phyloP scores from a whole-genome alignment of 2,329 filamentous ascomycete genomes.

The Botrytis byssoidea region DNA sequence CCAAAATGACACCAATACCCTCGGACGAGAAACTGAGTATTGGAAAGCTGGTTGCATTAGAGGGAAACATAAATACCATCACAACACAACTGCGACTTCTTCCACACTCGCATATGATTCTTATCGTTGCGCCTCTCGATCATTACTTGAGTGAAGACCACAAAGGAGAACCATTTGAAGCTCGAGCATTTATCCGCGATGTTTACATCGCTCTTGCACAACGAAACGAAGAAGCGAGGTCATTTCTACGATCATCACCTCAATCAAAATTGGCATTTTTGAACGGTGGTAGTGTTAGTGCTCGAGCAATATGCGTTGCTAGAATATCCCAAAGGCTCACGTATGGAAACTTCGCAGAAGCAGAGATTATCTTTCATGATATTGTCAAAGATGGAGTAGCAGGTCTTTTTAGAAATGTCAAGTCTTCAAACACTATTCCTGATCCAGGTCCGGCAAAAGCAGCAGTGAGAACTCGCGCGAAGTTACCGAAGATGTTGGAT shows the following conservation, averaged over 20 bases:
- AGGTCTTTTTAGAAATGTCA: slow-evolving; percentile 36
- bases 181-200: slow-evolving; percentile 46
- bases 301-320: slow-evolving; percentile 53
- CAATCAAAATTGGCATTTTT: slow-evolving; percentile 55
- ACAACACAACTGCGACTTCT: slow-evolving; percentile 60
- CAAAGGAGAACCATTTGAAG: slow-evolving; percentile 42
- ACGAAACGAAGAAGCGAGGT: slow-evolving; percentile 49
- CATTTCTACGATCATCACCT: slow-evolving; percentile 51
- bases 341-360: slow-evolving; percentile 48
- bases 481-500: not conserved
- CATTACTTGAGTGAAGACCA: slow-evolving; percentile 28
- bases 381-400: slow-evolving; percentile 51
- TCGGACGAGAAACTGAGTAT: slow-evolving; percentile 2
- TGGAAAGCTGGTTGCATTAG: slow-evolving; percentile 59
- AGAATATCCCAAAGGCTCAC: slow-evolving; percentile 54
- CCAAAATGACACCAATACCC: slow-evolving; percentile 18
- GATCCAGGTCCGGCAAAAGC: not conserved
- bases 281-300: slow-evolving; percentile 57
- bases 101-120: slow-evolving; percentile 56
- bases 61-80: slow-evolving; percentile 55
- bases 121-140: slow-evolving; percentile 50
- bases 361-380: slow-evolving; percentile 51
- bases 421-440: not conserved
- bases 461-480: not conserved
- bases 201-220: slow-evolving; percentile 51